These are phyloP conservation scores for Adansonia grandidieri DNA, from an alignment of 441 rosid genomes.

Conservation along the genomic window DNA sequence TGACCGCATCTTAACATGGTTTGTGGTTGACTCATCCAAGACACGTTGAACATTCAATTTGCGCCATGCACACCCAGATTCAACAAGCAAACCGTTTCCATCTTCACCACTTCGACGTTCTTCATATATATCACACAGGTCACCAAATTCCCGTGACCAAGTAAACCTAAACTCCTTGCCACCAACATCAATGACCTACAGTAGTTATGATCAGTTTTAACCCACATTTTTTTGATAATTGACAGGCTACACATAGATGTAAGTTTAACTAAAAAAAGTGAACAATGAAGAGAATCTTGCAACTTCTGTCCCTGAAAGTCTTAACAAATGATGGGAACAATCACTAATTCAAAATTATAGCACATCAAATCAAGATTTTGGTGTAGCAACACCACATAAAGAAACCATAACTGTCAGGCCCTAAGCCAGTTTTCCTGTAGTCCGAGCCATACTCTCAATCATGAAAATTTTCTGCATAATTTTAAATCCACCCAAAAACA, in stretches of 20 bases:
- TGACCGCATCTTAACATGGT: slow-evolving; percentile 92
- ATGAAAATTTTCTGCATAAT: not conserved
- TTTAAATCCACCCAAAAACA: not conserved
- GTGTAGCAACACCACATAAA: not conserved
- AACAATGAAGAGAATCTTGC: not conserved
- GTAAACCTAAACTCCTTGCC: slow-evolving; percentile 94
- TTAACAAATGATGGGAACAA: not conserved
- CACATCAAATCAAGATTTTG: slow-evolving; percentile 18
- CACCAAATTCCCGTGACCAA: slow-evolving; percentile 88
- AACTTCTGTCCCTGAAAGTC: not conserved
- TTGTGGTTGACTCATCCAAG: slow-evolving; percentile 89
- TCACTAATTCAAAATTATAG: not conserved
- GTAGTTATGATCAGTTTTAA: slow-evolving; percentile 23
- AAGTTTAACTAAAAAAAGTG: not conserved
- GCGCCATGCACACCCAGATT: slow-evolving; percentile 96
- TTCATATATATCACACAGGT: slow-evolving; percentile 92
- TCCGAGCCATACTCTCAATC: not conserved
- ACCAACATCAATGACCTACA: slow-evolving; percentile 90
- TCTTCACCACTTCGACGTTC: slow-evolving; percentile 78
- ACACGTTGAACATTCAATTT: slow-evolving; percentile 88
- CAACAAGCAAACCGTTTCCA: slow-evolving; percentile 86
- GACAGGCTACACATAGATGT: not conserved
- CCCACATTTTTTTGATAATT: slow-evolving; percentile 27
- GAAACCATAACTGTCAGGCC: not conserved
- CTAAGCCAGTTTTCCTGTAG: not conserved